A percentile compares a stretch with the other conserved stretches of the same genome.
Conservation (phyloP, 495 filamentous ascomycete species). For the Trichoderma asperelloides region DNA sequence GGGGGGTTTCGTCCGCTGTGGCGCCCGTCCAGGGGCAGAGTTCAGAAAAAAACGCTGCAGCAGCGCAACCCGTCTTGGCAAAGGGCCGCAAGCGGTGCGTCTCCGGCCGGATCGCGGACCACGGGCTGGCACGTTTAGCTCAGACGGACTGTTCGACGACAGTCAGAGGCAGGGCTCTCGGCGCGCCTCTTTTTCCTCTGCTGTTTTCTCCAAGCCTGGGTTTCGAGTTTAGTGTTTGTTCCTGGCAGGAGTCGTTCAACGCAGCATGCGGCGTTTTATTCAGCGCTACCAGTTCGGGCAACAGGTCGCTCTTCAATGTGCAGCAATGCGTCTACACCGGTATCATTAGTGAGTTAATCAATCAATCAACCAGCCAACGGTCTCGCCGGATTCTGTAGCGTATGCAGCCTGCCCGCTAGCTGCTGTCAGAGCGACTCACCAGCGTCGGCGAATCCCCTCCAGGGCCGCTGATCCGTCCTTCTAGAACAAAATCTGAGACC, state of each 20-base stretch:
- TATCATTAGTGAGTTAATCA: neutral
- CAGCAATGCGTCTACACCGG: no score
- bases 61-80: neutral
- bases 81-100: neutral
- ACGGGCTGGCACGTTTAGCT: no score
- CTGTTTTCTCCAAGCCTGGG: no score
- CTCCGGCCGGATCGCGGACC: no score
- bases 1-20: conserved; percentile 7
- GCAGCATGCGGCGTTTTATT: neutral
- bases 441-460: neutral
- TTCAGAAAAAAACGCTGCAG: neutral
- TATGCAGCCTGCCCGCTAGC: neutral
- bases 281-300: neutral
- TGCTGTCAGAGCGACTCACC: neutral
- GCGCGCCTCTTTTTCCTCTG: neutral
- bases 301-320: no score
- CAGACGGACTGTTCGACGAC: neutral
- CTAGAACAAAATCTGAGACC: conserved; percentile 4
- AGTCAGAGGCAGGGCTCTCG: neutral
- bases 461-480: neutral
- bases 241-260: no score
- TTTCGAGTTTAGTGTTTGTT: no score
- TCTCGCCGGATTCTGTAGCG: neutral
- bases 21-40: conserved; percentile 1
- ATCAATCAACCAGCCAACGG: neutral